Evolutionary conservation across 2,329 filamentous ascomycete genomes (phyloP).

Genomic region (Ilyonectria mors-panacis): DNA sequence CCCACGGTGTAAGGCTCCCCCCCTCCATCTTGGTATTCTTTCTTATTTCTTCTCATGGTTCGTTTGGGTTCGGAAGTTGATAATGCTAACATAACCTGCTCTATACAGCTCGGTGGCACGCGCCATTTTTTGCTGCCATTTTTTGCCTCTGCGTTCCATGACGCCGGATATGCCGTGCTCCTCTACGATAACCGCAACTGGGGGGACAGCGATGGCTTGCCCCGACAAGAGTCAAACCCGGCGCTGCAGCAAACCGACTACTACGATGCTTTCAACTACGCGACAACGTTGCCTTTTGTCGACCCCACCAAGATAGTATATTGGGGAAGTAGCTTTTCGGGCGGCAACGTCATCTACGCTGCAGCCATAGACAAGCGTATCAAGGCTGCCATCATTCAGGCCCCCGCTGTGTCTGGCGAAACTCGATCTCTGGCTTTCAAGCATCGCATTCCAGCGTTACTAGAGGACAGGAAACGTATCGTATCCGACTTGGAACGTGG

Average conservation of each 20-base stretch:
- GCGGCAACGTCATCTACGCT: background rate
- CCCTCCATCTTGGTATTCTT: background rate
- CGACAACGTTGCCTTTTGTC: background rate
- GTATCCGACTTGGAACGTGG: background rate
- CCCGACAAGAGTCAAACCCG: background rate
- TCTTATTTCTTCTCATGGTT: background rate
- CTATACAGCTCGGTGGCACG: background rate
- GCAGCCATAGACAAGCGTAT: background rate
- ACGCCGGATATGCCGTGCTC: background rate
- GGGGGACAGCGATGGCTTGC: background rate
- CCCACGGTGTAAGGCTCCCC: background rate
- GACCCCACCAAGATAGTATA: background rate
- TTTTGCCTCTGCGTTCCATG: background rate
- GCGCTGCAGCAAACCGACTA: background rate
- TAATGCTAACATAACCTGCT: background rate
- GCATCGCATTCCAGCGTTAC: background rate
- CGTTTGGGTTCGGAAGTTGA: too few relatives aligned
- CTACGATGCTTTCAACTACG: background rate
- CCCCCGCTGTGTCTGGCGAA: background rate
- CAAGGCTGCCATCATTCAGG: background rate
- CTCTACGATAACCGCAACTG: background rate
- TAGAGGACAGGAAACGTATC: background rate
- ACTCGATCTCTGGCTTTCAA: background rate
- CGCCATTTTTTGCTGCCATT: background rate
- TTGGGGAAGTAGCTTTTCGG: background rate